Percentiles rank a stretch among this genome's conserved stretches.
Evolutionary conservation across 1,284 basidiomycete genomes (phyloP).

Genomic region (Kalmanozyma brasiliensis): DNA sequence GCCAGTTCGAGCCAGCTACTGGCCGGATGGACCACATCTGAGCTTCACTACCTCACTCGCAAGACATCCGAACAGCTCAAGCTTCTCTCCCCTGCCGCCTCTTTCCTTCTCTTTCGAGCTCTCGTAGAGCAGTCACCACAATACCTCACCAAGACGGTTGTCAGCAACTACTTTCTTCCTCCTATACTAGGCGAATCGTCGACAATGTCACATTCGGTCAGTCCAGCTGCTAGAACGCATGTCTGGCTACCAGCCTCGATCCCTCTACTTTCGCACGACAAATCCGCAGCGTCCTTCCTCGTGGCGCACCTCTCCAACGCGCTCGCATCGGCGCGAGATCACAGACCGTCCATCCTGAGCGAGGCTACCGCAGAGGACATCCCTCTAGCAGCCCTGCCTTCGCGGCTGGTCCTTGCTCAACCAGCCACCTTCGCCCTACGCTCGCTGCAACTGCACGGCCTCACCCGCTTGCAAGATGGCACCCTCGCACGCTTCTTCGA

Average conservation of each 20-base stretch:
- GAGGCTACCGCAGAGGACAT: conserved; percentile 2
- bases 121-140: conserved; percentile 24
- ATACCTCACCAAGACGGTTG: conserved; percentile 23
- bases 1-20: conserved; percentile 12
- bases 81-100: conserved; percentile 25
- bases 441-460: conserved; percentile 36
- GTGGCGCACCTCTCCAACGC: conserved; percentile 23
- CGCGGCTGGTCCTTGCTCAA: conserved; percentile 2
- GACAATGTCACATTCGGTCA: neutral
- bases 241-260: conserved; percentile 42
- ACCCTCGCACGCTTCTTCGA: conserved; percentile 33
- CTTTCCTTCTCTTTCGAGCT: conserved; percentile 26
- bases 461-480: conserved; percentile 34
- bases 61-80: conserved; percentile 38
- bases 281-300: conserved; percentile 26
- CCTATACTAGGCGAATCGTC: conserved; percentile 12
- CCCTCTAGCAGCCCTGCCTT: conserved; percentile 20
- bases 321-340: conserved; percentile 3
- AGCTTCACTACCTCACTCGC: conserved; percentile 37
- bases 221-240: conserved; percentile 19
- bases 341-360: conserved; percentile 1
- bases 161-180: conserved; percentile 38
- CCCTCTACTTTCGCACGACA: conserved; percentile 35
- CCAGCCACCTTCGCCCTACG: conserved; percentile 28
- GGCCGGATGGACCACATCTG: conserved; percentile 32